Percentiles rank a stretch among this genome's conserved stretches.
Evolutionary conservation across 2,329 filamentous ascomycete species (phyloP).

Genomic region (Aureobasidium namibiae): DNA sequence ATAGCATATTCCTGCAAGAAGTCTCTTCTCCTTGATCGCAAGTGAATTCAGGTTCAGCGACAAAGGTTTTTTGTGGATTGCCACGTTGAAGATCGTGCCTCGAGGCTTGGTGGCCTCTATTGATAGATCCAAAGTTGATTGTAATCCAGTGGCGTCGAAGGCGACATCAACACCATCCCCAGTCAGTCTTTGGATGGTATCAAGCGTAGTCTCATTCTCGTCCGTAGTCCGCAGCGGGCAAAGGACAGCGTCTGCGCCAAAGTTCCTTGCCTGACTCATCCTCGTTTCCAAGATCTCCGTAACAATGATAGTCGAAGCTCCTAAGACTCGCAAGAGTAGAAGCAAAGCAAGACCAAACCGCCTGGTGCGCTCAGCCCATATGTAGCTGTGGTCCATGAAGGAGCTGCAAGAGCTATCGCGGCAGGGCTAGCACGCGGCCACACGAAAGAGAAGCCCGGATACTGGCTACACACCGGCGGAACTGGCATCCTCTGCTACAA

Average conservation of each 20-base stretch:
- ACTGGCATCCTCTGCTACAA: constrained; percentile 48
- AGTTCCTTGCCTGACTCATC: constrained; percentile 1
- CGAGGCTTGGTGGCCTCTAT: constrained; percentile 12
- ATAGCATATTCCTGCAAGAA: constrained; percentile 14
- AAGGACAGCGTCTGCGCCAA: constrained; percentile 8
- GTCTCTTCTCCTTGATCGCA: constrained; percentile 12
- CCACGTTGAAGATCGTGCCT: constrained; percentile 16
- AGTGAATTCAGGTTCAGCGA: constrained; percentile 13
- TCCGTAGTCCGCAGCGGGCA: background rate
- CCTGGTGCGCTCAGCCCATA: too few relatives aligned
- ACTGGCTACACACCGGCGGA: constrained; percentile 46
- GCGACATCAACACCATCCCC: constrained; percentile 4
- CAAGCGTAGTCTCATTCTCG: background rate
- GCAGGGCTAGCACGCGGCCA: constrained; percentile 42
- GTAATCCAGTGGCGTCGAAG: constrained; percentile 8
- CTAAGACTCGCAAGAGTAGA: constrained; percentile 46
- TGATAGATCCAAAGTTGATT: constrained; percentile 8
- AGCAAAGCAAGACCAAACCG: constrained; percentile 54
- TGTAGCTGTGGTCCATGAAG: constrained; percentile 36
- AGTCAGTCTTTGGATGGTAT: background rate
- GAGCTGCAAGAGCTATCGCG: constrained; percentile 42
- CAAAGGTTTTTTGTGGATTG: constrained; percentile 15
- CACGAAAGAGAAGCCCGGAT: constrained; percentile 26
- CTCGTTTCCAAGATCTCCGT: constrained; percentile 38
- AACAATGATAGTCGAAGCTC: constrained; percentile 48